Evolutionary conservation across 2,329 filamentous ascomycete species (phyloP).

Genomic region (Tolypocladium guangdongense): DNA sequence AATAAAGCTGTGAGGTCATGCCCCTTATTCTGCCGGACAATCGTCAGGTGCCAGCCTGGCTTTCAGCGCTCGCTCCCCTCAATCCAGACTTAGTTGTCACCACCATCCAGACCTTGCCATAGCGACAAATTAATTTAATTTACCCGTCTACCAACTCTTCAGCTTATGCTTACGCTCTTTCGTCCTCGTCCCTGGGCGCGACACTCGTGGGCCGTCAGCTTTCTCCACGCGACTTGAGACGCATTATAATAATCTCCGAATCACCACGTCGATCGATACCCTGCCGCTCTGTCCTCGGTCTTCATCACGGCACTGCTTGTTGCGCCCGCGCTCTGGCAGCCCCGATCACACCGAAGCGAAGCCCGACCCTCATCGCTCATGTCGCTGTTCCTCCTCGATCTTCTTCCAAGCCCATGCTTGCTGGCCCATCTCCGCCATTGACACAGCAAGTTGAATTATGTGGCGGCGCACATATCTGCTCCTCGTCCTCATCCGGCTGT

Average conservation of each 20-base stretch:
- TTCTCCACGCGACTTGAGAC: background rate
- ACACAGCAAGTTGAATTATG: conserved; percentile 40
- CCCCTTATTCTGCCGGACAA: background rate
- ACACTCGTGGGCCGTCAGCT: background rate
- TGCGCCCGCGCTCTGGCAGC: background rate
- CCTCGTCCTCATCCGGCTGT: conserved; percentile 76
- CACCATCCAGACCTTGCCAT: background rate
- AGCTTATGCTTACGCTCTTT: background rate
- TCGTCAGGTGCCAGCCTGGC: background rate
- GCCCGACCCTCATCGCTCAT: conserved; percentile 6
- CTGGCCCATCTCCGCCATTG: conserved; percentile 8
- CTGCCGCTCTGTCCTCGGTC: background rate
- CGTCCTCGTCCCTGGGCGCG: background rate
- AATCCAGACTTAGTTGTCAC: background rate
- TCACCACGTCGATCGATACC: background rate
- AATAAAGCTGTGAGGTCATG: background rate
- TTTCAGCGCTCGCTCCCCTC: background rate
- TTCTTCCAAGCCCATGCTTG: conserved; percentile 15
- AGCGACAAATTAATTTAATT: conserved; percentile 1
- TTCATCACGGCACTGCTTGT: background rate
- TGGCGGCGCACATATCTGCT: conserved; percentile 85
- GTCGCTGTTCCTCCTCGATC: conserved; percentile 2
- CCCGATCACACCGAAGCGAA: background rate
- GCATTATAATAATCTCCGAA: background rate
- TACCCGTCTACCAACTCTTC: background rate